These are phyloP conservation scores for Neurospora intermedia DNA, from an alignment of 495 filamentous ascomycete species.

Conservation along the genomic window DNA sequence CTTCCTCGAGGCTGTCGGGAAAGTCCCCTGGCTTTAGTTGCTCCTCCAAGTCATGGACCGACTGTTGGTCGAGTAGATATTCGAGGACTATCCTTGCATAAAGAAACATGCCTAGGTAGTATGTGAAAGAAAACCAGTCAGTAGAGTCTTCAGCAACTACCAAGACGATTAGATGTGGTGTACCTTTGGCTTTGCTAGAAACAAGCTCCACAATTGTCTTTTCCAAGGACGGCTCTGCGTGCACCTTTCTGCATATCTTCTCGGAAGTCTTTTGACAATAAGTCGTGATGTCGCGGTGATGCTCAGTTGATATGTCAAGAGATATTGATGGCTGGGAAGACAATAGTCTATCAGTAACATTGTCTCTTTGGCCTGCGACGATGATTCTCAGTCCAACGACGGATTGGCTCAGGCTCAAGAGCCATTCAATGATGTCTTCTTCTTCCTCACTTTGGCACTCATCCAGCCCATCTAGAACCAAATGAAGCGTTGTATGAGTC, in stretches of 20 bases:
- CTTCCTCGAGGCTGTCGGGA: neutral
- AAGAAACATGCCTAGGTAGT: neutral
- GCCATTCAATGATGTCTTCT: neutral
- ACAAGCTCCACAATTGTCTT: neutral
- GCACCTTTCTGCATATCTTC: neutral
- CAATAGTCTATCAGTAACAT: neutral
- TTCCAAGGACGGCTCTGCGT: neutral
- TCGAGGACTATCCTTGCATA: neutral
- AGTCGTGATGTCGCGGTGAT: neutral
- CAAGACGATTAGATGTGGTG: neutral
- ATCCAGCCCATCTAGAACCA: neutral
- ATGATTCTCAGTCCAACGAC: neutral
- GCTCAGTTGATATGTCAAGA: neutral
- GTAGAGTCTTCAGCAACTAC: neutral
- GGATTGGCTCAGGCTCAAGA: neutral
- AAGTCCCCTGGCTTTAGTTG: neutral
- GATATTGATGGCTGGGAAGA: neutral
- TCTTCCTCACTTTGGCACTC: neutral
- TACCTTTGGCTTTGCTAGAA: neutral
- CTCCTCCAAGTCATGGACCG: neutral
- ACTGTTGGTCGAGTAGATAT: neutral
- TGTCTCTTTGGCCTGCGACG: neutral
- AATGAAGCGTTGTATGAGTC: neutral
- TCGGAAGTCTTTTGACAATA: neutral
- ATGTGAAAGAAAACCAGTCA: neutral